Evolutionary conservation across 164 flowering plant genomes (phyloP), one percentile per base, ranked within the genome.

Genomic region (Chimonanthus salicifolius): DNA sequence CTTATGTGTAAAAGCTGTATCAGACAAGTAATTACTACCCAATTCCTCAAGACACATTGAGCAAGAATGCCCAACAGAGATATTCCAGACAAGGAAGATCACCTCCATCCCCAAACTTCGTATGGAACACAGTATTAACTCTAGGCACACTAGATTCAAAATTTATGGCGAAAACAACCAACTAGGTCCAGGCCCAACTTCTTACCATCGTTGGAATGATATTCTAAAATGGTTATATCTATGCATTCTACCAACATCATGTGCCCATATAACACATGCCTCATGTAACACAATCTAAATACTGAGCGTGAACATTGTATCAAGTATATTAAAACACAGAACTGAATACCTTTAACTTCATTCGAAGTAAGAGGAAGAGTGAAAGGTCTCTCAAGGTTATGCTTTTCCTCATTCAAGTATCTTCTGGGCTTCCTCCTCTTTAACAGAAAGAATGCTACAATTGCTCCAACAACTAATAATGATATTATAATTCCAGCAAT

Each of bases 401-500:
- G 83, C 84, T 92, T 95, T 75, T 93, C 97, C 6, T 85, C 77
- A 77, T 89, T 92, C 18, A 82, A 47, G 48, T 89, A 78, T 70
- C 72, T 87, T 82, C 71, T 86, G 16, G 90, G 79, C 81, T 88
- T 89, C 84, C 80, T 89, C 85, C 80, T 89, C 85, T 86, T 95
- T 72, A 89, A 16, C 62, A 95, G 58, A 75, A 93, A 85, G 87
- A 90, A 93, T 49, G 89, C 97, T 43, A 85, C 76, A n/a, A 92
- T 75, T 45, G 88, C 92, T 47, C 91, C 93, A 77, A 92, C 90
- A 69, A 93, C 86, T 62, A 91, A 69, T 64, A 95, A 15, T n/a
- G 93, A 86, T 67, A 93, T 85, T 15, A 95, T 75, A 74, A 91
- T 93, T 72, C 96, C 99, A 45, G 97, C 97, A 58, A 95, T 70